phyloP scores from a whole-genome alignment of 1,284 basidiomycete species.

The Pascua sp. region DNA sequence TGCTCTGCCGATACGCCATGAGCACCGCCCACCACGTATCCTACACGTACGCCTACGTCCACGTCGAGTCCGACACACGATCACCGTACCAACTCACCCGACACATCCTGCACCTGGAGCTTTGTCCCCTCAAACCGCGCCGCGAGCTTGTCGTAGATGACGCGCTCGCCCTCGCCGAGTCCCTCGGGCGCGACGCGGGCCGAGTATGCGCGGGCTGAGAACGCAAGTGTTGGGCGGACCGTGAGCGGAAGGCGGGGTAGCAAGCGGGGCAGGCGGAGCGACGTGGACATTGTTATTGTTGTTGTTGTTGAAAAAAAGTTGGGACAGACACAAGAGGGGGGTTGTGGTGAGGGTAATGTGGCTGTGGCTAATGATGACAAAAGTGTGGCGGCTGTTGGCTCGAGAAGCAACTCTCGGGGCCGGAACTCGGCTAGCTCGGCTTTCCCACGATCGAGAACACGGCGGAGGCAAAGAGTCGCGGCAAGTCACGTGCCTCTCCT shows the following conservation, averaged over 20 bases:
- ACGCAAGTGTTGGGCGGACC: not conserved
- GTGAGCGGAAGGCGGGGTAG: not conserved
- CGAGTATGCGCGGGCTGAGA: slow-evolving; percentile 9
- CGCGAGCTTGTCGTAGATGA: slow-evolving; percentile 69
- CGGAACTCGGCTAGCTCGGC: too few relatives aligned
- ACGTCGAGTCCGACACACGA: too few relatives aligned
- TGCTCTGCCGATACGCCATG: not conserved
- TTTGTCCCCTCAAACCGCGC: slow-evolving; percentile 69
- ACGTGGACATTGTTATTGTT: not conserved
- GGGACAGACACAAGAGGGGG: too few relatives aligned
- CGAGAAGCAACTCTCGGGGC: too few relatives aligned
- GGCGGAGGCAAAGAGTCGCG: too few relatives aligned
- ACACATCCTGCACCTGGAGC: slow-evolving; percentile 81
- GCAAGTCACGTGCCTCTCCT: too few relatives aligned
- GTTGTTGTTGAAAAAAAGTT: not conserved
- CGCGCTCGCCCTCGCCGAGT: slow-evolving; percentile 61
- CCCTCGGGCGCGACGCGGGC: slow-evolving; percentile 6
- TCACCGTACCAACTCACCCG: slow-evolving; percentile 58
- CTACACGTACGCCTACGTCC: not conserved
- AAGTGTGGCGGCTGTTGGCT: too few relatives aligned
- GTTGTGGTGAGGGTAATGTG: too few relatives aligned
- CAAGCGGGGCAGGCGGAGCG: slow-evolving; percentile 4
- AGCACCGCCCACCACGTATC: slow-evolving; percentile 1
- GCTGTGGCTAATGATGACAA: too few relatives aligned
- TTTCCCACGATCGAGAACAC: too few relatives aligned